Conservation (phyloP, 495 filamentous ascomycete species). For the Hyaloscypha finlandica region DNA sequence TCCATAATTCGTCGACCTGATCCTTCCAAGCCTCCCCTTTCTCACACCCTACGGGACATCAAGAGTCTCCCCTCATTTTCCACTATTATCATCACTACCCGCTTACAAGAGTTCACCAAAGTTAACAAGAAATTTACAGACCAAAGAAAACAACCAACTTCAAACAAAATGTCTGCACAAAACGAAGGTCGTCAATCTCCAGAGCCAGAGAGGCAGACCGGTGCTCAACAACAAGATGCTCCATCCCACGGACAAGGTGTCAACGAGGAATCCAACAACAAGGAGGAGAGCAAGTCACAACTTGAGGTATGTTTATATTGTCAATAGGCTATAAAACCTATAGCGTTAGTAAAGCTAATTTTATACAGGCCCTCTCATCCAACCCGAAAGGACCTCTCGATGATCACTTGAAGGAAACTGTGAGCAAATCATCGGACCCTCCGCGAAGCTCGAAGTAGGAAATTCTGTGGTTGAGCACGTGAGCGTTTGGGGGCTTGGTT, state of each 20-base stretch:
- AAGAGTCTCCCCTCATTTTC: neutral
- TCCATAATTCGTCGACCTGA: neutral
- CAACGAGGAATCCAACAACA: conserved; percentile 47
- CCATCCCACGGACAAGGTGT: conserved; percentile 45
- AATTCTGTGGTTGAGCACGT: neutral
- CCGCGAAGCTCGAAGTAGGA: neutral
- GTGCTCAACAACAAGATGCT: conserved; percentile 58
- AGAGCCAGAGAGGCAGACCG: conserved; percentile 66
- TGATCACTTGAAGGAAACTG: conserved; percentile 60
- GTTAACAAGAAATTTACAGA: neutral
- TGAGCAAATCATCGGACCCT: conserved; percentile 23
- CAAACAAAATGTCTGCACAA: conserved; percentile 54
- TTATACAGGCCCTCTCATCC: conserved; percentile 47
- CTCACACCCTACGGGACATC: neutral
- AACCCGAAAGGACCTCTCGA: conserved; percentile 77
- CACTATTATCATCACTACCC: neutral
- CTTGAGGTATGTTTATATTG: conserved; percentile 41
- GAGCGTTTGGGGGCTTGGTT: neutral
- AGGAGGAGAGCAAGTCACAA: conserved; percentile 48
- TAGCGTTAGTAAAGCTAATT: neutral
- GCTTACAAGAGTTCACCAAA: neutral
- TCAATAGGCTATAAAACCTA: neutral
- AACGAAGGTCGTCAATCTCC: conserved; percentile 80
- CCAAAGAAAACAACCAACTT: conserved; percentile 17
- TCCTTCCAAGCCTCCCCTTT: neutral